Conservation (phyloP, 2,329 filamentous ascomycete genomes). For the Diaporthe vaccinii region DNA sequence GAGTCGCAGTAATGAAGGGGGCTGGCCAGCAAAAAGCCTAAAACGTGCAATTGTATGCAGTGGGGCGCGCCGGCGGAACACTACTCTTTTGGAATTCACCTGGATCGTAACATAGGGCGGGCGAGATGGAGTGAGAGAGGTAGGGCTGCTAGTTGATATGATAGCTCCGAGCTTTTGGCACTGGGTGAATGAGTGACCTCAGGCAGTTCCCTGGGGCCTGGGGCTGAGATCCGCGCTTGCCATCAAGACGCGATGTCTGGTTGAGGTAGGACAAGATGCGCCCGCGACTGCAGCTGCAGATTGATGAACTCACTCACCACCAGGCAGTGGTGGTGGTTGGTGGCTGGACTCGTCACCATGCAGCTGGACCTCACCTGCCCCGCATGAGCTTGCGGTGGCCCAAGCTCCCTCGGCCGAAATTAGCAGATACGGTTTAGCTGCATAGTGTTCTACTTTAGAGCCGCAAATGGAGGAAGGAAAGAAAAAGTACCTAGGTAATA, state of each 20-base stretch:
- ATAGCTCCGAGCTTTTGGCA: not conserved
- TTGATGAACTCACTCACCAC: slow-evolving; percentile 2
- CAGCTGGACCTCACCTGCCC: slow-evolving; percentile 13
- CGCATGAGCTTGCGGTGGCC: slow-evolving; percentile 25
- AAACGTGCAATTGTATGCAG: slow-evolving; percentile 17
- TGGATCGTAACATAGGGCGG: not conserved
- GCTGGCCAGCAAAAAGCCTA: slow-evolving; percentile 4
- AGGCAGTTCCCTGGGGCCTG: not conserved
- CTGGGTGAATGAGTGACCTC: slow-evolving; percentile 2
- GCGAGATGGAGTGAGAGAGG: not conserved
- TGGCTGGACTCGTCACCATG: slow-evolving; percentile 20
- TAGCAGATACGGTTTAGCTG: slow-evolving; percentile 1
- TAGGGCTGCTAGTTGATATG: not conserved
- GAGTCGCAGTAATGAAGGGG: slow-evolving; percentile 3
- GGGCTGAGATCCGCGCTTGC: slow-evolving; percentile 29
- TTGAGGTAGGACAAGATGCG: slow-evolving; percentile 18
- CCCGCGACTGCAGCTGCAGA: slow-evolving; percentile 10
- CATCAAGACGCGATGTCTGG: slow-evolving; percentile 29
- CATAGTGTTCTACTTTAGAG: not conserved
- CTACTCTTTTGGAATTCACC: slow-evolving; percentile 8
- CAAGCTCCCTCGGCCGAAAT: slow-evolving; percentile 31
- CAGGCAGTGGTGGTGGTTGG: slow-evolving; percentile 18
- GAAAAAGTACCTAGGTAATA: not conserved
- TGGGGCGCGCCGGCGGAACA: slow-evolving; percentile 7
- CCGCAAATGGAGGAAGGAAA: not conserved